A percentile compares a stretch with the other conserved stretches of the same genome.
phyloP scores from a whole-genome alignment of 2,329 filamentous ascomycete species.

The Sporothrix globosa region DNA sequence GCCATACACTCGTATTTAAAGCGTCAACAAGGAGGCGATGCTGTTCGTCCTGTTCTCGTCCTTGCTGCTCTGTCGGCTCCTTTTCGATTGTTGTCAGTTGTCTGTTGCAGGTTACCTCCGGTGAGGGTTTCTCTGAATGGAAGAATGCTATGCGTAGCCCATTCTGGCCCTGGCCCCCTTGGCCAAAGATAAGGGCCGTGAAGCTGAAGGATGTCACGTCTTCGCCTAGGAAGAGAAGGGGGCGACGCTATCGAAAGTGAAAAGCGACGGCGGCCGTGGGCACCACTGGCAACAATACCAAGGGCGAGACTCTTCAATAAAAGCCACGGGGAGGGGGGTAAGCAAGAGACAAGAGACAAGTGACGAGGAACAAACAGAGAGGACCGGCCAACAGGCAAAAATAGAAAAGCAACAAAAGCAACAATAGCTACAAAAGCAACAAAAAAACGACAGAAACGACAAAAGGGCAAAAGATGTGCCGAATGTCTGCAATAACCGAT shows the following conservation, averaged over 20 bases:
- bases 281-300: constrained; percentile 23
- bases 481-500: not conserved
- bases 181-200: not conserved
- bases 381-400: not conserved
- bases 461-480: not conserved
- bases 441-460: not conserved
- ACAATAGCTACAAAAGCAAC: not conserved
- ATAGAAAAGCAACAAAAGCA: not conserved
- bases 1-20: constrained; percentile 19
- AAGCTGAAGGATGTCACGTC: not conserved
- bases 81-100: not conserved
- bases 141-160: not conserved
- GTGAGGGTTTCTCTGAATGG: not conserved
- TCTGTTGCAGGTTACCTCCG: not conserved
- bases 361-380: not conserved
- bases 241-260: not conserved
- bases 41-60: no score
- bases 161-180: not conserved
- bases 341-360: not conserved
- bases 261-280: constrained; percentile 7
- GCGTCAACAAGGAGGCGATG: constrained; percentile 4
- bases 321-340: not conserved
- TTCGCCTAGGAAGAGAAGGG: not conserved
- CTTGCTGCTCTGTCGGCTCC: no score
- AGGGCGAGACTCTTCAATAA: constrained; percentile 10